phyloP scores from a whole-genome alignment of 164 flowering plant species.

The Platanus orientalis region DNA sequence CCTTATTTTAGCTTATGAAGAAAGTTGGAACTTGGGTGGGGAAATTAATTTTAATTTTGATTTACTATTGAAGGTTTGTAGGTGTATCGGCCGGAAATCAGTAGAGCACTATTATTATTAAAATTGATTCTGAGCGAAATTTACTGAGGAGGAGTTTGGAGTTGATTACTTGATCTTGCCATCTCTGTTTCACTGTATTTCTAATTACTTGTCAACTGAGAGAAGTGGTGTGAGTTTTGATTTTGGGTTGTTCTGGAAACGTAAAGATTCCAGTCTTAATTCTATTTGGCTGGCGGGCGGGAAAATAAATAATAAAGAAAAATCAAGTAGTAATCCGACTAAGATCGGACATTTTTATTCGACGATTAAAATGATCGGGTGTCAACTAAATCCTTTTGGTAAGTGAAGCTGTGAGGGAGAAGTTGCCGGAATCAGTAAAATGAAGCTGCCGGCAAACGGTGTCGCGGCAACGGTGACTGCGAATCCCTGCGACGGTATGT shows the following conservation, averaged over 20 bases:
- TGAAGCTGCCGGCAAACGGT: conserved; percentile 49
- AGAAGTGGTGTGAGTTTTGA: background rate
- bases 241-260: background rate
- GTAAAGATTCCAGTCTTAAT: too few species aligned
- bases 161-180: background rate
- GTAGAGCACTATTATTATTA: background rate
- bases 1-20: too few species aligned
- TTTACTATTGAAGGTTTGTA: too few species aligned
- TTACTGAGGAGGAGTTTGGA: background rate
- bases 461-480: conserved; percentile 28
- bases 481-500: conserved; percentile 58
- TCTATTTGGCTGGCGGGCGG: too few species aligned
- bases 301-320: too few species aligned
- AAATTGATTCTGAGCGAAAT: background rate
- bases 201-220: background rate
- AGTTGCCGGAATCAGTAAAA: conserved; percentile 14
- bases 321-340: background rate
- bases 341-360: background rate
- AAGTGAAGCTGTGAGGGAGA: background rate
- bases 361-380: conserved; percentile 15
- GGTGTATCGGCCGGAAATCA: too few species aligned
- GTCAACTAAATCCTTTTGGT: too few species aligned
- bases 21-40: background rate
- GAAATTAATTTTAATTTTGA: too few species aligned
- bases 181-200: background rate